These are phyloP conservation scores for Naganishia randhawae DNA, from an alignment of 768 basidiomycete genomes.

Conservation along the genomic window DNA sequence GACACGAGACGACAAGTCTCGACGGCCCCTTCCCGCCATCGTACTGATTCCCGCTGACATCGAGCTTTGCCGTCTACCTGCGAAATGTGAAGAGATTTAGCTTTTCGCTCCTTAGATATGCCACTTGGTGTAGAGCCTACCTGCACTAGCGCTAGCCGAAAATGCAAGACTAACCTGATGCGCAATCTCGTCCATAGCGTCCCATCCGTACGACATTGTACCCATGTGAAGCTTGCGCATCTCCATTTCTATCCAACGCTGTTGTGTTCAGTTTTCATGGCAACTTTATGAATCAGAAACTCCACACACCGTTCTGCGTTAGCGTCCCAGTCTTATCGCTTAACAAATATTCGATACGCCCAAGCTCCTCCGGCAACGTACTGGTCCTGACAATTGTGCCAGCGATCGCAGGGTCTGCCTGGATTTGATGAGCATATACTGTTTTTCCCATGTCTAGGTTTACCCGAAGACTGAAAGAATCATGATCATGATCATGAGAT, in stretches of 20 bases:
- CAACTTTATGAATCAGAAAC: neutral
- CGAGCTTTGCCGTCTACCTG: constrained; percentile 54
- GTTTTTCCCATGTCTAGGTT: constrained; percentile 99
- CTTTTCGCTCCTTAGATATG: neutral
- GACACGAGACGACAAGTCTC: constrained; percentile 92
- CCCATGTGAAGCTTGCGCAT: constrained; percentile 99
- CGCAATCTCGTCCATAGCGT: constrained; percentile 98
- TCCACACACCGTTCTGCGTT: constrained; percentile 80
- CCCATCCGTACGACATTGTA: constrained; percentile 91
- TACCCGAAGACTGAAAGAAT: constrained; percentile 72
- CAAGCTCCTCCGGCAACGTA: constrained; percentile 72
- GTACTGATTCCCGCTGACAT: constrained; percentile 67
- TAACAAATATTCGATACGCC: constrained; percentile 62
- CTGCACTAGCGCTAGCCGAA: constrained; percentile 61
- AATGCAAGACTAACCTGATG: constrained; percentile 86
- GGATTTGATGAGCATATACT: constrained; percentile 91
- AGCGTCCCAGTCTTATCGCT: constrained; percentile 98
- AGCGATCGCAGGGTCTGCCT: constrained; percentile 87
- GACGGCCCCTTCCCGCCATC: constrained; percentile 75
- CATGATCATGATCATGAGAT: neutral
- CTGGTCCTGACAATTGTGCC: constrained; percentile 95
- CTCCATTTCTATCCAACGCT: constrained; percentile 76
- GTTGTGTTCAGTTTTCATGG: neutral
- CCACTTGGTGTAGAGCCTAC: constrained; percentile 44
- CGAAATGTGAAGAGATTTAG: neutral